A percentile compares a stretch with the other conserved stretches of the same genome.
Conservation (phyloP, 768 basidiomycete species). For the Neoboletus subvelutipes region DNA sequence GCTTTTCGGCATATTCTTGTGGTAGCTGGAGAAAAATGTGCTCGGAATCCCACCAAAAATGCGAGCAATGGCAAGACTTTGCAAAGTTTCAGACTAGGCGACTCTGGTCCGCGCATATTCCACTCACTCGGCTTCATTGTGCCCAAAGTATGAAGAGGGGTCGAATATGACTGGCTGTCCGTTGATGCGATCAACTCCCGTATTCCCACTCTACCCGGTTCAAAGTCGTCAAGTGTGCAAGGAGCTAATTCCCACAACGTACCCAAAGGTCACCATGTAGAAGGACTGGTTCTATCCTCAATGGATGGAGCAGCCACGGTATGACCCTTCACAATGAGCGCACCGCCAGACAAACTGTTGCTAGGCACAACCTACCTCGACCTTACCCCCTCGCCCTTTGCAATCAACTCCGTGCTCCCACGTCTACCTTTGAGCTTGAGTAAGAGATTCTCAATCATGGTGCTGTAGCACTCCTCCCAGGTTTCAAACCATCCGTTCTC, state of each 20-base stretch:
- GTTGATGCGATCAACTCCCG: constrained; percentile 52
- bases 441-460: constrained; percentile 60
- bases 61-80: constrained; percentile 71
- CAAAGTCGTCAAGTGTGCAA: constrained; percentile 2
- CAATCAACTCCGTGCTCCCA: constrained; percentile 44
- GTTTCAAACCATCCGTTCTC: constrained; percentile 70
- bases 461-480: constrained; percentile 69
- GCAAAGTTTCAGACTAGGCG: constrained; percentile 2
- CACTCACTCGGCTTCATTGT: constrained; percentile 78
- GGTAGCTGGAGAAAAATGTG: constrained; percentile 65
- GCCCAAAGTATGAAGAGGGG: constrained; percentile 77
- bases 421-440: constrained; percentile 43
- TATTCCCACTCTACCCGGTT: constrained; percentile 63
- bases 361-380: constrained; percentile 37
- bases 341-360: background rate
- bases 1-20: constrained; percentile 58
- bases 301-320: constrained; percentile 59
- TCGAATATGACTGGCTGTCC: constrained; percentile 72
- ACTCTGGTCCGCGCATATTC: background rate
- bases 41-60: constrained; percentile 76
- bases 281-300: constrained; percentile 63
- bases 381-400: constrained; percentile 51
- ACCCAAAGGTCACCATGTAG: constrained; percentile 85
- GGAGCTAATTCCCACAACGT: constrained; percentile 19
- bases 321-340: constrained; percentile 53